These are phyloP conservation scores for Backusella sp. DNA, from an alignment of 192 early-diverging fungal genomes.

Conservation along the genomic window DNA sequence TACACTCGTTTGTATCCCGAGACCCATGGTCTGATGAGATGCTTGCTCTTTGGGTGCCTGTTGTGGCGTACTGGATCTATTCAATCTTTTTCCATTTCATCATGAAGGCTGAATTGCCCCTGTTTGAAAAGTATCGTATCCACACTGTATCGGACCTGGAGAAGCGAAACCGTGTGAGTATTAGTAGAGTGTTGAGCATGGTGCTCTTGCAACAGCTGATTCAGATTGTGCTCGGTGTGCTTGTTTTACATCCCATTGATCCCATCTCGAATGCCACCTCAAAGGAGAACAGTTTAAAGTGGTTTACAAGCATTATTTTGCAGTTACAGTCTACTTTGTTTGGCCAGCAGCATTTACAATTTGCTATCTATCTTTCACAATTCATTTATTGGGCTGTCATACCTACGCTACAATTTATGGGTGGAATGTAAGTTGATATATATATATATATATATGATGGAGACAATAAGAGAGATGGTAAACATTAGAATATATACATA, in stretches of 20 bases:
- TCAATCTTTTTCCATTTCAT: conserved; percentile 64
- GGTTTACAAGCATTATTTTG: not conserved
- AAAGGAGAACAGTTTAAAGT: conserved; percentile 7
- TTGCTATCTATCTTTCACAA: conserved; percentile 11
- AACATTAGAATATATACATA: not conserved
- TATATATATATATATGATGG: not conserved
- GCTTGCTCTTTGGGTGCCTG: conserved; percentile 51
- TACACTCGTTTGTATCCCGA: conserved; percentile 30
- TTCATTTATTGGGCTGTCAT: conserved; percentile 30
- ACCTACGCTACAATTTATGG: conserved; percentile 41
- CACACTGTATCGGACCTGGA: conserved; percentile 52
- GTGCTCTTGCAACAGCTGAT: conserved; percentile 70
- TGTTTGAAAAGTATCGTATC: conserved; percentile 71
- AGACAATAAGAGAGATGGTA: not conserved
- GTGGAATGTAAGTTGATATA: conserved; percentile 45
- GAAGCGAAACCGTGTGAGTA: conserved; percentile 63
- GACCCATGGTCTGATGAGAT: conserved; percentile 45
- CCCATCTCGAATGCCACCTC: not conserved
- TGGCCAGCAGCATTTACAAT: not conserved
- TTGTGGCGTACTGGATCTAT: conserved; percentile 70
- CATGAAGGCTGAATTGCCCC: conserved; percentile 53
- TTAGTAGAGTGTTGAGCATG: conserved; percentile 57
- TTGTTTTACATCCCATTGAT: conserved; percentile 21
- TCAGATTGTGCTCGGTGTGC: conserved; percentile 48
- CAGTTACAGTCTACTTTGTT: not conserved